Conservation (phyloP, 2,329 filamentous ascomycete genomes). For the Phialophora verrucosa region DNA sequence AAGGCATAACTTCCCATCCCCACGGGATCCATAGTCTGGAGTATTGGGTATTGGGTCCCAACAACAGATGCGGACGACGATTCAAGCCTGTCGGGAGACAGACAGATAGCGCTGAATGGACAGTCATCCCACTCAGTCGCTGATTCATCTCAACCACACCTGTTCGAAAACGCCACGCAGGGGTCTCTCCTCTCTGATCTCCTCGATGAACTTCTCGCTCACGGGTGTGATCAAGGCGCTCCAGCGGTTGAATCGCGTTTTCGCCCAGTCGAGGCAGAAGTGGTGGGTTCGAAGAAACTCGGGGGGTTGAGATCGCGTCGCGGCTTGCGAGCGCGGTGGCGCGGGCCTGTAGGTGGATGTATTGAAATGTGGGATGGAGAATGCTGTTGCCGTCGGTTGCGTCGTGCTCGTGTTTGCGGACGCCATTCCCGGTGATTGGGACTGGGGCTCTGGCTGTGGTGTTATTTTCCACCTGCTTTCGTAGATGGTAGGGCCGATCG, state of each 20-base stretch:
- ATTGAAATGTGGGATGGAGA: background rate
- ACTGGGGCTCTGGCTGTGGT: background rate
- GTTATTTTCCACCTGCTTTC: slow-evolving; percentile 36
- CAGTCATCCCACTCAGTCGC: background rate
- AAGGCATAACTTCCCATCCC: too few species aligned
- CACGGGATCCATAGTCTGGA: too few species aligned
- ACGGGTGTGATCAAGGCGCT: slow-evolving; percentile 38
- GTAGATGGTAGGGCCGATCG: slow-evolving; percentile 40
- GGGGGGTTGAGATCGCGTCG: slow-evolving; percentile 23
- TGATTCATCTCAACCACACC: slow-evolving; percentile 39
- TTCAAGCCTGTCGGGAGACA: background rate
- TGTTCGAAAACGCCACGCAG: slow-evolving; percentile 39
- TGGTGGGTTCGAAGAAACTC: slow-evolving; percentile 40
- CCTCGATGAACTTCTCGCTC: slow-evolving; percentile 38
- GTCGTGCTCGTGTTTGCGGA: background rate
- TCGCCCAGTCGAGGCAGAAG: slow-evolving; percentile 39
- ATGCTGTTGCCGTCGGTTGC: background rate
- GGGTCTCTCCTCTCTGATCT: slow-evolving; percentile 34
- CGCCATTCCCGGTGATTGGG: background rate
- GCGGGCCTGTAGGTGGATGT: slow-evolving; percentile 1
- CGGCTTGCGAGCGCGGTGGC: background rate
- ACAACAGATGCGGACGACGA: background rate
- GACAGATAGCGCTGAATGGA: background rate
- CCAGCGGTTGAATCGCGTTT: slow-evolving; percentile 40
- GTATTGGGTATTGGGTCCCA: too few species aligned